phyloP scores from a whole-genome alignment of 805 yeast species.

The Candida arabinofermentans region DNA sequence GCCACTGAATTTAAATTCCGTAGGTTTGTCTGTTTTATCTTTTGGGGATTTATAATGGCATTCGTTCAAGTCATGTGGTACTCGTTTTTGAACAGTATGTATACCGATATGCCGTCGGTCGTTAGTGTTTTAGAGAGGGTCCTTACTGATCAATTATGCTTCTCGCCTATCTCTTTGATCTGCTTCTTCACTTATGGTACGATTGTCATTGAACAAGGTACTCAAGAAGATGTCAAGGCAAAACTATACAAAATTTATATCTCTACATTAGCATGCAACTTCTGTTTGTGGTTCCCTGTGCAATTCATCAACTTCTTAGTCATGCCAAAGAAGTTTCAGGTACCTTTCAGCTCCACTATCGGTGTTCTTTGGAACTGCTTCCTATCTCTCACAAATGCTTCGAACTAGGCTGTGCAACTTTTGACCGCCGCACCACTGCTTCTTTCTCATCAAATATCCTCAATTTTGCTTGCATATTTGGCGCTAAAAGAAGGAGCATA shows the following conservation, averaged over 20 bases:
- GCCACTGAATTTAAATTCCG: conserved; percentile 49
- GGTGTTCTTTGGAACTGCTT: conserved; percentile 95
- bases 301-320: conserved; percentile 71
- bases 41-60: conserved; percentile 85
- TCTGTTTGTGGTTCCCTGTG: conserved; percentile 78
- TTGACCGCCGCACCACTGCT: too few relatives aligned
- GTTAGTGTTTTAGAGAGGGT: conserved; percentile 85
- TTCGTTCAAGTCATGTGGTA: conserved; percentile 90
- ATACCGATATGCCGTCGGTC: conserved; percentile 76
- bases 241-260: conserved; percentile 67
- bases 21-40: conserved; percentile 72
- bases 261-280: conserved; percentile 63
- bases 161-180: conserved; percentile 80
- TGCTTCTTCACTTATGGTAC: conserved; percentile 84
- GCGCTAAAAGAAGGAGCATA: too few relatives aligned
- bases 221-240: conserved; percentile 53
- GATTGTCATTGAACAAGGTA: conserved; percentile 72
- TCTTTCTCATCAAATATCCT: too few relatives aligned
- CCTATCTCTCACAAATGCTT: conserved; percentile 73
- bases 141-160: conserved; percentile 82
- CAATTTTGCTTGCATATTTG: too few relatives aligned
- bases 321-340: conserved; percentile 72
- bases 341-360: conserved; percentile 82
- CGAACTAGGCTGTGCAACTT: conserved; percentile 4
- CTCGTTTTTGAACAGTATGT: conserved; percentile 68